Base-by-base conservation (phyloP, 495 filamentous ascomycete species). In the Echria macrotheca region DNA sequence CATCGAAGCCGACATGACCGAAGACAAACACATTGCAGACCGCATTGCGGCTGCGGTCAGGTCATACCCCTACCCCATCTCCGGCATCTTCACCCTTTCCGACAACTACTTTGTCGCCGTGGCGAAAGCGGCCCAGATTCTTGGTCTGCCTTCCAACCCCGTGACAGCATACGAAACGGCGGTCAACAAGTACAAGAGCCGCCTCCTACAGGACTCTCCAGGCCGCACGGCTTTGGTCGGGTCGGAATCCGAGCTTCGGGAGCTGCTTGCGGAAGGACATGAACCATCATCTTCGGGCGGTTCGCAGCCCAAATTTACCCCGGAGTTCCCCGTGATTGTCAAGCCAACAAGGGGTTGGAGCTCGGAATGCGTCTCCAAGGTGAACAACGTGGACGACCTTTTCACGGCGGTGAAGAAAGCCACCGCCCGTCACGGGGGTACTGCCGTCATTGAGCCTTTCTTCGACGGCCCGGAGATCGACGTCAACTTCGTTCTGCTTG, bases 381-480 rank as follows among this genome's bases (percentile, higher is more conserved):
- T 61, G 17, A 53, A 32, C 25, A 44, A 39, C 8, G 35, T 44
- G 12, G 22, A 36, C 5, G 61, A 64, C 48, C 58, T 64, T 17
- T 24, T 40, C 2, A 33, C 40, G 0, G 61, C 61, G 2, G 58
- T 61, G 5, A 22, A 46, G 8, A 64, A 61, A 19, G 61, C 61
- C 2, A 64, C 58, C 6, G 10, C 42, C 1, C 53, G 56, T 1
- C 61, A 64, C 42, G 58, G 58, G 17, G 59, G 53, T 36, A 48
- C 55, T 0, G 61, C 61, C 4, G 61, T 64, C 25, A 59, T 64
- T 19, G 61, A 64, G 44, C 61, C 61, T 0, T 64, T 64, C 22
- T 64, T 59, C 22, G 58, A 64, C 22, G 64, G 77, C 0, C 77
- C 77, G 0, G 76, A 80, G 52, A 70, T 80, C 11, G 77, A 80